Evolutionary conservation across 306 rosid genomes (phyloP), one percentile per base, ranked within the genome.

Genomic region (Casuarina glauca): DNA sequence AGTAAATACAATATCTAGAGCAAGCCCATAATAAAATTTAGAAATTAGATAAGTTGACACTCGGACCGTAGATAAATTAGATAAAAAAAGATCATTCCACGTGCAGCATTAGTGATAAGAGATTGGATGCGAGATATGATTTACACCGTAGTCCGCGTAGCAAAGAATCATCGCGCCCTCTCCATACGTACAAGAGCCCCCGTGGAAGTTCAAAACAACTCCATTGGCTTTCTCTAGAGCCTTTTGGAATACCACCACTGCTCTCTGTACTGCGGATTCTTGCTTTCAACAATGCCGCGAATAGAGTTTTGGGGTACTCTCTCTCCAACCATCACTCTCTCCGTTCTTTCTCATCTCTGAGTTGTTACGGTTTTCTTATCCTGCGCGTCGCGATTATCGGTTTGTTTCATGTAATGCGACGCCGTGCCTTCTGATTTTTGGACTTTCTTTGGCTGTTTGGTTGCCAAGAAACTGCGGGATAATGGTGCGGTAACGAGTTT

Each of bases 231-330:
- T 26, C 19, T 9, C 7, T 6, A 44, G 46, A n/a, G n/a, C 55
- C 48, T 77, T 68, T 42, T 78, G 2, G 66, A 41, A 39, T 55
- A 38, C 55, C 75, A 50, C 44, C 36, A 16, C 4, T 26, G 36
- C 9, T 32, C 3, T 51, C 8, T 9, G 66, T 58, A 57, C 72
- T 44, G 38, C 49, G 10, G 7, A 36, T 80, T 61, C 79, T 67
- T 64, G 71, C 54, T 13, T 50, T 76, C 74, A 36, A 3, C 78
- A 81, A 74, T 82, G 54, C 5, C 26, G 49, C 19, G 2, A 11
- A 76, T 76, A 86, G 83, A 75, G 88, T 88, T 84, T 70, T 88
- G 92, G 90, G 92, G 90, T 88, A 78, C 73, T 38, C 49, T 36
- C 36, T 36, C 61, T 53, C 75, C 32, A 26, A 26, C 32, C 32